These are phyloP conservation scores for Debaryomycetaceae sp. DNA, from an alignment of 1,139 yeast species.

Conservation along the genomic window DNA sequence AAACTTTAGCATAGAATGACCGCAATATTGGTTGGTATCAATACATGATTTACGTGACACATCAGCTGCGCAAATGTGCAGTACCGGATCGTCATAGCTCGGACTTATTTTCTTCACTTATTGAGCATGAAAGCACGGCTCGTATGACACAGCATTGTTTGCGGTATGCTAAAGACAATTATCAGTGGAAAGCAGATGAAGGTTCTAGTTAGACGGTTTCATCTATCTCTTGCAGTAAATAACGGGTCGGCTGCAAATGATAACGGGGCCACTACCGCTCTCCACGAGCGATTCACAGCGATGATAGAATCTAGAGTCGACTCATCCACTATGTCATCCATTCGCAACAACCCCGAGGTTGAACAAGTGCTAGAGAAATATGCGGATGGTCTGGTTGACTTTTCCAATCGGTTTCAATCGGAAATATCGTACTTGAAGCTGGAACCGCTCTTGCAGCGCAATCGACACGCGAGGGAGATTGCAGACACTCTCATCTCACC, in stretches of 20 bases:
- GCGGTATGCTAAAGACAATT: no score
- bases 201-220: no score
- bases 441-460: constrained; percentile 24
- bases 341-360: constrained; percentile 19
- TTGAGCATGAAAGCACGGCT: no score
- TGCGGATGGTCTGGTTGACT: constrained; percentile 12
- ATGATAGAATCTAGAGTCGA: constrained; percentile 26
- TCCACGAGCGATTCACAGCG: constrained; percentile 19
- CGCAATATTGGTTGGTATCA: background rate
- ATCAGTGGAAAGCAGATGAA: no score
- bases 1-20: background rate
- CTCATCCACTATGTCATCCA: constrained; percentile 10
- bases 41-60: no score
- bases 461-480: constrained; percentile 49
- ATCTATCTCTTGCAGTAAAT: no score
- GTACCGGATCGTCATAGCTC: no score
- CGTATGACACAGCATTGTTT: no score
- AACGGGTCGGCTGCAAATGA: no score
- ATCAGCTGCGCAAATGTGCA: no score
- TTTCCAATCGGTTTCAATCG: constrained; percentile 15
- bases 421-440: constrained; percentile 24
- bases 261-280: constrained; percentile 4
- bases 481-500: constrained; percentile 37
- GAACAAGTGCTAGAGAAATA: constrained; percentile 12
- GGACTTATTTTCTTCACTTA: no score